Evolutionary conservation across 352 stramenopile genomes (phyloP).

Genomic region (Phytophthora citrophthora): DNA sequence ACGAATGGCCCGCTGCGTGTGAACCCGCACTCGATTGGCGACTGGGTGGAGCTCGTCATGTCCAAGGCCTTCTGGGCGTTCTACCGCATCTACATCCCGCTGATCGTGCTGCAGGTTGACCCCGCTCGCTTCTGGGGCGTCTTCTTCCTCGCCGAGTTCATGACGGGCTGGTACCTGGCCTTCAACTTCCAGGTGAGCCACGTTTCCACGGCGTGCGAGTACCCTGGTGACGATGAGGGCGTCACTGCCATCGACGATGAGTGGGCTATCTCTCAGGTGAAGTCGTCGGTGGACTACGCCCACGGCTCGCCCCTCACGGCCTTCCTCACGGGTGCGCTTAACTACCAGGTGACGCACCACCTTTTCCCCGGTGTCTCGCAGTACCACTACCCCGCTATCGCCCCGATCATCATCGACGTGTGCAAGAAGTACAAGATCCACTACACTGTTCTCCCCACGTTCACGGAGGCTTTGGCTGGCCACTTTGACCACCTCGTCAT

Average conservation of each 20-base stretch:
- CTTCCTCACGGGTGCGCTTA: constrained; percentile 95
- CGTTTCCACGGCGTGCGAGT: constrained; percentile 91
- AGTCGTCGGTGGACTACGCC: constrained; percentile 95
- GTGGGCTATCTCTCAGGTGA: constrained; percentile 94
- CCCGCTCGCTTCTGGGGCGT: constrained; percentile 71
- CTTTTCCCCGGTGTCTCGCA: constrained; percentile 94
- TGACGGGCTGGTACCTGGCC: constrained; percentile 92
- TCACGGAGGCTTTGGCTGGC: constrained; percentile 74
- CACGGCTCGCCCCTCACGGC: constrained; percentile 84
- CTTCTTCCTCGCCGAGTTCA: constrained; percentile 90
- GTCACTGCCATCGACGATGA: constrained; percentile 79
- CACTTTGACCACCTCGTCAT: constrained; percentile 92
- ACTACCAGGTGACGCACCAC: constrained; percentile 97
- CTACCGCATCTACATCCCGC: constrained; percentile 90
- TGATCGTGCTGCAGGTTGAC: constrained; percentile 74
- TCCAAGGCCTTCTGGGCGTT: constrained; percentile 91
- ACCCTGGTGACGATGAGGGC: constrained; percentile 78
- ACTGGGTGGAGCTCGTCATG: constrained; percentile 86
- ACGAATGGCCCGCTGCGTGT: constrained; percentile 92
- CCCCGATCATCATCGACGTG: constrained; percentile 92
- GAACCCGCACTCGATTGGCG: constrained; percentile 83
- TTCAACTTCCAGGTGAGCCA: constrained; percentile 95
- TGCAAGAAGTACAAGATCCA: constrained; percentile 94
- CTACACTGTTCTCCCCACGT: constrained; percentile 91
- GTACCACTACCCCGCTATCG: constrained; percentile 94